phyloP scores from a whole-genome alignment of 2,329 filamentous ascomycete species.

The Ophiocordyceps australis region DNA sequence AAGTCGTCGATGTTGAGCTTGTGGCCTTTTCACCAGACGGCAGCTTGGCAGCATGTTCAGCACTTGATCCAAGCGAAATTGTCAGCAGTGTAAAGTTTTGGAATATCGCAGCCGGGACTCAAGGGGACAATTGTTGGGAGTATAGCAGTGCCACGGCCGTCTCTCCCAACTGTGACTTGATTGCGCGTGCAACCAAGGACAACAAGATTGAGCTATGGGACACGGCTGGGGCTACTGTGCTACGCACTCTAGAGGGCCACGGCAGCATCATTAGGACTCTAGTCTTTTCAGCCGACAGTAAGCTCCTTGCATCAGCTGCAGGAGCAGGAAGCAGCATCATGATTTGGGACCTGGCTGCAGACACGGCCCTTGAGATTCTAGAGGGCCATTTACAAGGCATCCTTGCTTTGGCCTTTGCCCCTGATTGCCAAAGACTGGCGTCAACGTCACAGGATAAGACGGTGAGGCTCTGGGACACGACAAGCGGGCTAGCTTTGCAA shows the following conservation, averaged over 20 bases:
- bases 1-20: too few relatives aligned
- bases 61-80: not conserved
- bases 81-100: too few relatives aligned
- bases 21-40: not conserved
- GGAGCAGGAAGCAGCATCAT: not conserved
- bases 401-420: not conserved
- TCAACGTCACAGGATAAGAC: not conserved
- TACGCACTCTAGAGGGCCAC: too few relatives aligned
- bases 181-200: too few relatives aligned
- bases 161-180: too few relatives aligned
- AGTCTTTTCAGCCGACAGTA: not conserved
- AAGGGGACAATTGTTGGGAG: too few relatives aligned
- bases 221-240: too few relatives aligned
- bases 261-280: not conserved
- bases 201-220: too few relatives aligned
- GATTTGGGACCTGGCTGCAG: not conserved
- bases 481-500: not conserved
- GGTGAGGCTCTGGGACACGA: not conserved
- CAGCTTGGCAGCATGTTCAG: not conserved
- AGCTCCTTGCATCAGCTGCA: not conserved
- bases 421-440: not conserved
- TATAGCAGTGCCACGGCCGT: too few relatives aligned
- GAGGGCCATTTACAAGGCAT: not conserved
- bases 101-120: too few relatives aligned
- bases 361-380: not conserved